These are phyloP conservation scores for Metschnikowia lunata DNA, from an alignment of 805 yeast genomes.

Conservation along the genomic window DNA sequence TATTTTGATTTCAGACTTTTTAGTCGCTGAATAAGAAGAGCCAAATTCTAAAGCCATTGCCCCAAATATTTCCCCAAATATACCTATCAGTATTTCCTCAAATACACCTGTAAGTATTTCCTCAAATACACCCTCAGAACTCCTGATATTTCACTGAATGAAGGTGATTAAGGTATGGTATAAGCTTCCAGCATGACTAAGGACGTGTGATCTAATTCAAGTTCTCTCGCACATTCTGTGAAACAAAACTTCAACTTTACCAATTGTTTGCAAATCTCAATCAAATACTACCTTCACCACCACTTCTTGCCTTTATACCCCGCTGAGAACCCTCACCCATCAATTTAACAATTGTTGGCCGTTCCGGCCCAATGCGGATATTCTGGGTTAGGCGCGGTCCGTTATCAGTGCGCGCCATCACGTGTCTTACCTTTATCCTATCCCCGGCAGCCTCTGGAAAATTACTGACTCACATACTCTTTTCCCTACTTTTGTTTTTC, in stretches of 20 bases:
- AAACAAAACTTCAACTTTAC: neutral
- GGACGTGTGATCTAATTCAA: too few species aligned
- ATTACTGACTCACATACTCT: neutral
- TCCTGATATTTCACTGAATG: too few species aligned
- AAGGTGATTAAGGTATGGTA: too few species aligned
- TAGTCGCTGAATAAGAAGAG: too few species aligned
- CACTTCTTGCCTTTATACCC: neutral
- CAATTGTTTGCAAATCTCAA: neutral
- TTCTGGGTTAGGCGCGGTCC: constrained; percentile 12
- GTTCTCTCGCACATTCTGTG: neutral
- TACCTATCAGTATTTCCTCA: too few species aligned
- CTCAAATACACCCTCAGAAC: too few species aligned
- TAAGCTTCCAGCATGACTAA: too few species aligned
- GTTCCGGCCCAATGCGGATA: constrained; percentile 3
- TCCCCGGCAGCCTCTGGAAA: neutral
- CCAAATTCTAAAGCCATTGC: too few species aligned
- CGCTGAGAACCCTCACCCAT: neutral
- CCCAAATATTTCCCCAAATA: too few species aligned
- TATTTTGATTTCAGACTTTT: too few species aligned
- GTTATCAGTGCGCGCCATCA: constrained; percentile 7
- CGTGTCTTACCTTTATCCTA: constrained; percentile 5
- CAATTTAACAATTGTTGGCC: neutral
- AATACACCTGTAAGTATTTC: too few species aligned
- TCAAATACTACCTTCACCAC: neutral
- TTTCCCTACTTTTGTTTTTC: neutral